These are phyloP conservation scores for Nelumbo lutea DNA, from an alignment of 164 flowering plant species.

Conservation along the genomic window DNA sequence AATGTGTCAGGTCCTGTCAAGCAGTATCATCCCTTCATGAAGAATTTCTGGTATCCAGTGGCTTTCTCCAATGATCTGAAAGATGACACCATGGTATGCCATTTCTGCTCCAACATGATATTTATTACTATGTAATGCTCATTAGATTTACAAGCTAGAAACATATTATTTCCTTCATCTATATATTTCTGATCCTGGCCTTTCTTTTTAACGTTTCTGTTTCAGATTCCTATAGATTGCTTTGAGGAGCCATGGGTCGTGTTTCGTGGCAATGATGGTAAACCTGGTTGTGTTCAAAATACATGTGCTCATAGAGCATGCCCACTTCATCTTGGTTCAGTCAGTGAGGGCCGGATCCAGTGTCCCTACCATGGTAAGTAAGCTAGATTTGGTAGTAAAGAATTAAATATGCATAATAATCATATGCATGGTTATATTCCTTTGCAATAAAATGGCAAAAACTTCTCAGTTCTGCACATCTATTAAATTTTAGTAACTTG, in stretches of 20 bases:
- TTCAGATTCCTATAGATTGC: conserved; percentile 68
- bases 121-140: not conserved
- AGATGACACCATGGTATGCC: conserved; percentile 83
- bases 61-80: conserved; percentile 80
- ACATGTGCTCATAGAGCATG: conserved; percentile 99
- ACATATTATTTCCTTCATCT: not conserved
- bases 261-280: conserved; percentile 73
- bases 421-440: not conserved
- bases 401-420: conserved; percentile 6
- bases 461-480: not conserved
- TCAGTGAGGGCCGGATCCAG: conserved; percentile 86
- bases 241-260: conserved; percentile 79
- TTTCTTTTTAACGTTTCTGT: conserved; percentile 2
- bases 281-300: conserved; percentile 79
- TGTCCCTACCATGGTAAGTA: conserved; percentile 96
- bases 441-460: not conserved
- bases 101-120: not conserved
- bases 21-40: conserved; percentile 62
- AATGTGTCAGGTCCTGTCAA: conserved; percentile 89
- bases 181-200: not conserved
- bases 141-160: not conserved
- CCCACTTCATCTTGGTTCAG: conserved; percentile 94
- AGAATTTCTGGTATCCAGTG: conserved; percentile 96
- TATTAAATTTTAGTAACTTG: not conserved
- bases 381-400: conserved; percentile 22